Evolutionary conservation across 2,329 filamentous ascomycete genomes (phyloP).

Genomic region (Albifimbria verrucaria): DNA sequence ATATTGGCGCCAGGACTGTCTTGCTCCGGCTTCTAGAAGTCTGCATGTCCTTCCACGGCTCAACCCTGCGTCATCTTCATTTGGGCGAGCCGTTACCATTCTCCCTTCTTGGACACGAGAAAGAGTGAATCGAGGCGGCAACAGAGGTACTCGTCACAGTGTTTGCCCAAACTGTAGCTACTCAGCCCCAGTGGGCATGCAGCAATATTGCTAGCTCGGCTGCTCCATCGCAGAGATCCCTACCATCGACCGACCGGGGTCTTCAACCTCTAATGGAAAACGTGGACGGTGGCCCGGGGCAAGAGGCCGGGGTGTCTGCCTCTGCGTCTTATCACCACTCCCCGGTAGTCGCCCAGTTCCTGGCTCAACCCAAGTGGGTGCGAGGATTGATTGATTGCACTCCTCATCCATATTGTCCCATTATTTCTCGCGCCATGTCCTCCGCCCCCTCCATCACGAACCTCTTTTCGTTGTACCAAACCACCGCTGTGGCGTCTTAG

Average conservation of each 20-base stretch:
- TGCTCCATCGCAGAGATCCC: background rate
- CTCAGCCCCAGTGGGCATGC: background rate
- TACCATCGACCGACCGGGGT: background rate
- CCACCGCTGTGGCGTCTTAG: background rate
- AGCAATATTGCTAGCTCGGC: background rate
- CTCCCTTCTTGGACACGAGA: background rate
- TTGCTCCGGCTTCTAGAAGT: background rate
- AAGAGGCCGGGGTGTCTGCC: background rate
- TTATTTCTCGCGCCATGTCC: background rate
- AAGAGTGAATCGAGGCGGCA: background rate
- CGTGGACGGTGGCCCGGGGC: conserved; percentile 1
- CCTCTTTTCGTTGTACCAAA: background rate
- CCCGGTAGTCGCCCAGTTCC: background rate
- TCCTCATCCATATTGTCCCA: background rate
- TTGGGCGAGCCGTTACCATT: background rate
- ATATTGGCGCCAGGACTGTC: background rate
- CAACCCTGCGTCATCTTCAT: background rate
- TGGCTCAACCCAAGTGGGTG: conserved; percentile 1
- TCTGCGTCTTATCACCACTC: conserved; percentile 1
- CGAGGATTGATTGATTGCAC: background rate
- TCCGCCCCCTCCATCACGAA: background rate
- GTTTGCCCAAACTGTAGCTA: background rate
- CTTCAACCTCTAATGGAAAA: conserved; percentile 1
- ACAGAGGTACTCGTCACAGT: background rate
- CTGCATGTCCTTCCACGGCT: background rate